A percentile compares a stretch with the other conserved stretches of the same genome.
Evolutionary conservation across 2,329 filamentous ascomycete genomes (phyloP).

Genomic region (Colletotrichum tofieldiae): DNA sequence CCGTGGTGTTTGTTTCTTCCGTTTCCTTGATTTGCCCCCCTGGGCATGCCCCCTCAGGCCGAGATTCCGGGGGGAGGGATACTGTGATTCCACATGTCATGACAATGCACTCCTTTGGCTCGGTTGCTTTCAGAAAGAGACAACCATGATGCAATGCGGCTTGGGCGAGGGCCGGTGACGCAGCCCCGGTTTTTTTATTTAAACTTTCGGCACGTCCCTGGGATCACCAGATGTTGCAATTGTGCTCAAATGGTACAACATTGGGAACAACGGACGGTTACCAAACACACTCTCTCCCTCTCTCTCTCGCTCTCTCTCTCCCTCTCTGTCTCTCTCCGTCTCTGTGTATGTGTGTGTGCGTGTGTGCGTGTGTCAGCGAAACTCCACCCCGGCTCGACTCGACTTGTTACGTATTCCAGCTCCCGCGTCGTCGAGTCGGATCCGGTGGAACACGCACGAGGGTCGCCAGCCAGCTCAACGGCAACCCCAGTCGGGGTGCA

Average conservation of each 20-base stretch:
- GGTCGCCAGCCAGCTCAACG: neutral
- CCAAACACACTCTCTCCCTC: constrained; percentile 1
- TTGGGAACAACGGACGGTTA: constrained; percentile 6
- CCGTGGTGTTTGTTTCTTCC: constrained; percentile 9
- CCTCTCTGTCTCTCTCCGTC: too few species aligned
- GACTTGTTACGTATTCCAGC: neutral
- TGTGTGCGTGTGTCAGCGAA: constrained; percentile 6
- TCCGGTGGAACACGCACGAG: constrained; percentile 5
- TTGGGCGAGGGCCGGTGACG: constrained; percentile 6
- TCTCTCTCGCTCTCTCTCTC: too few species aligned
- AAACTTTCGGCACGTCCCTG: constrained; percentile 38
- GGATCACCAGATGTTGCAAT: constrained; percentile 25
- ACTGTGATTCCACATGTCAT: constrained; percentile 1
- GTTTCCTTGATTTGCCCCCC: constrained; percentile 25
- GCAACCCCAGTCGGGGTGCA: neutral
- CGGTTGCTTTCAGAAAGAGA: constrained; percentile 9
- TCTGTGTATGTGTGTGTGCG: too few species aligned
- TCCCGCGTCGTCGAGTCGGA: constrained; percentile 2
- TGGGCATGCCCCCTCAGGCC: constrained; percentile 1
- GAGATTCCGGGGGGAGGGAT: too few species aligned
- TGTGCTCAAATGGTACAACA: constrained; percentile 21
- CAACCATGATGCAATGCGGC: constrained; percentile 13
- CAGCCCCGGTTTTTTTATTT: constrained; percentile 23
- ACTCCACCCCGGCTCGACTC: neutral
- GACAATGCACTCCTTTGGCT: neutral